phyloP scores from a whole-genome alignment of 768 basidiomycete species.

The Suillus bovinus region DNA sequence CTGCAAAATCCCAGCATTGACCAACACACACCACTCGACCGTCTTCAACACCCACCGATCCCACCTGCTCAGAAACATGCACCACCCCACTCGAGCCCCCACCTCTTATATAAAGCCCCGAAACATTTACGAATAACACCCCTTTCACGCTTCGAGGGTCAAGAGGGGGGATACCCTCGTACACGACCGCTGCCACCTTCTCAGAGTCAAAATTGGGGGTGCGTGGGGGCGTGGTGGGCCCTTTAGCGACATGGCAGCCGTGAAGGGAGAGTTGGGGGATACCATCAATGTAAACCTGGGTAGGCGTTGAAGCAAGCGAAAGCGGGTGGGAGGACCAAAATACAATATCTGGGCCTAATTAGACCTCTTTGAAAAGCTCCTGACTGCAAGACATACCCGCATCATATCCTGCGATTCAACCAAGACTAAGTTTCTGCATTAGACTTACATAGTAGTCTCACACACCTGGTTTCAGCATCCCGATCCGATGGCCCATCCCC shows the following conservation, averaged over 20 bases:
- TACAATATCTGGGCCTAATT: constrained; percentile 49
- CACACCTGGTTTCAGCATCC: constrained; percentile 52
- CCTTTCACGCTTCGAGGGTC: constrained; percentile 37
- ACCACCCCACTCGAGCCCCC: constrained; percentile 24
- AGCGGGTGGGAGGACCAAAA: constrained; percentile 80
- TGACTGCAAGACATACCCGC: constrained; percentile 35
- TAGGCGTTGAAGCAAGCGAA: constrained; percentile 70
- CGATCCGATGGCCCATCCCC: constrained; percentile 78
- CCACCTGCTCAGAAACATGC: constrained; percentile 28
- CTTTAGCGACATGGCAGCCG: constrained; percentile 35
- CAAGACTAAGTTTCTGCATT: neutral
- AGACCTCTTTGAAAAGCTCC: no score
- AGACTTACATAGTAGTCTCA: neutral
- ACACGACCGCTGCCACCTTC: constrained; percentile 54
- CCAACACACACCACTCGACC: constrained; percentile 57
- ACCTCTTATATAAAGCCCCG: constrained; percentile 40
- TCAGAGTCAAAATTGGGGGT: constrained; percentile 76
- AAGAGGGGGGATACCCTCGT: constrained; percentile 79
- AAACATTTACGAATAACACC: constrained; percentile 69
- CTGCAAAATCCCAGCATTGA: constrained; percentile 22
- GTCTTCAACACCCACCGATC: constrained; percentile 42
- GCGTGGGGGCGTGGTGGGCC: constrained; percentile 41
- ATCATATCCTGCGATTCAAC: constrained; percentile 40
- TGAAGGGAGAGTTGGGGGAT: constrained; percentile 64
- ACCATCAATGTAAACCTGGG: constrained; percentile 84